Evolutionary conservation across 805 yeast genomes (phyloP).

Genomic region (Wickerhamiella galacta): DNA sequence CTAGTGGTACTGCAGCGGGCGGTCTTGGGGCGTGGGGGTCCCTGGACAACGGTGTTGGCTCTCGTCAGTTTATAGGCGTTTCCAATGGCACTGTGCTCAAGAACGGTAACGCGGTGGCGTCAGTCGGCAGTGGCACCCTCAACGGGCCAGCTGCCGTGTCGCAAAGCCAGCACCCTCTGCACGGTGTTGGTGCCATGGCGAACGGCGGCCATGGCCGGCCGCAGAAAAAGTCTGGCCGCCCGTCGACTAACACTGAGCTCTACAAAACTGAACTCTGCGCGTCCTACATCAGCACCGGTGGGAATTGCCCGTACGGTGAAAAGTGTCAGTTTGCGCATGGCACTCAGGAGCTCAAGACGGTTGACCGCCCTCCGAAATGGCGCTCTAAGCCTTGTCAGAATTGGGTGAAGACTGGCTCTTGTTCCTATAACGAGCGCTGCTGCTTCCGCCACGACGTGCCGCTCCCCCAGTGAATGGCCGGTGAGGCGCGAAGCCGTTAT

Average conservation of each 20-base stretch:
- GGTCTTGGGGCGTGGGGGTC: neutral
- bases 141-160: neutral
- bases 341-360: conserved; percentile 48
- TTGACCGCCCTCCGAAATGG: conserved; percentile 68
- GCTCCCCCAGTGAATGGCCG: conserved; percentile 3
- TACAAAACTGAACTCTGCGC: conserved; percentile 87
- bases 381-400: conserved; percentile 83
- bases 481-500: conserved; percentile 22
- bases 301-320: conserved; percentile 69
- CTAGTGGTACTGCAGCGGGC: conserved; percentile 2
- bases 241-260: conserved; percentile 37
- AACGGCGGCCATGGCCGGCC: conserved; percentile 5
- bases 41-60: too few relatives aligned
- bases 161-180: neutral
- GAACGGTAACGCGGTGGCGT: neutral
- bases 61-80: neutral
- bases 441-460: conserved; percentile 58
- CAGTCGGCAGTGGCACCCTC: neutral
- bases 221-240: conserved; percentile 20
- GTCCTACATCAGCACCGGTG: conserved; percentile 50
- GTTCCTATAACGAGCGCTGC: conserved; percentile 83
- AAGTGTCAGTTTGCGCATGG: conserved; percentile 97
- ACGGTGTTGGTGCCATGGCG: neutral
- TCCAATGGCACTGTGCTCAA: neutral
- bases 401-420: conserved; percentile 66